phyloP scores from a whole-genome alignment of 768 basidiomycete genomes.

The Leccinum variicolor region DNA sequence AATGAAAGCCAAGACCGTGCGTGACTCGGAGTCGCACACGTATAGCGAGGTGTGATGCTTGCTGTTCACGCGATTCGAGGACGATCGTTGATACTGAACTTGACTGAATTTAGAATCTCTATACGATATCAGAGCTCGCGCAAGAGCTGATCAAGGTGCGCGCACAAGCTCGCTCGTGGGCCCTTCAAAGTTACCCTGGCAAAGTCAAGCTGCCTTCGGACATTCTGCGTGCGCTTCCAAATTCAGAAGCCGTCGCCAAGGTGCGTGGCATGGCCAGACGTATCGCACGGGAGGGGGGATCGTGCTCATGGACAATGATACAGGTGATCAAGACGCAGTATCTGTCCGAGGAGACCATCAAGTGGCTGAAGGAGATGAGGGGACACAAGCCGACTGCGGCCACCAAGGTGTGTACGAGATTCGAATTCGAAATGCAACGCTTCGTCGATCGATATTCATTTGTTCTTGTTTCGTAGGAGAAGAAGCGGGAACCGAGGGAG shows the following conservation, averaged over 20 bases:
- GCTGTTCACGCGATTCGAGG: neutral
- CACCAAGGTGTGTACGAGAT: slow-evolving; percentile 25
- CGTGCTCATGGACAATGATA: neutral
- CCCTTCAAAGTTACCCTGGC: slow-evolving; percentile 73
- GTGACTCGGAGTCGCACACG: slow-evolving; percentile 66
- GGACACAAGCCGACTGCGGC: slow-evolving; percentile 34
- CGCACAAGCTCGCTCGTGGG: slow-evolving; percentile 66
- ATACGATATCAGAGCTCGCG: slow-evolving; percentile 82
- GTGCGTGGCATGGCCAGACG: slow-evolving; percentile 31
- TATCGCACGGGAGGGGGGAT: neutral
- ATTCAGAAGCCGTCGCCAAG: slow-evolving; percentile 60
- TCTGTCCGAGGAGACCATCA: slow-evolving; percentile 55
- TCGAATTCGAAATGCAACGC: neutral
- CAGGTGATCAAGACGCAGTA: slow-evolving; percentile 70
- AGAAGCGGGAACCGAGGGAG: slow-evolving; percentile 35
- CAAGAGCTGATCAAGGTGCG: slow-evolving; percentile 79
- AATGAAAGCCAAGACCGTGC: slow-evolving; percentile 79
- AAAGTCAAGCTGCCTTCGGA: slow-evolving; percentile 78
- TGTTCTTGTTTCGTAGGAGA: slow-evolving; percentile 31
- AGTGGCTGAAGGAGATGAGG: slow-evolving; percentile 53
- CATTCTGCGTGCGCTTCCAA: slow-evolving; percentile 72
- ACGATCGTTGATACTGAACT: neutral
- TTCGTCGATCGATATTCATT: slow-evolving; percentile 7
- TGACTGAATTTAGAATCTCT: slow-evolving; percentile 63
- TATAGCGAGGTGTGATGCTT: slow-evolving; percentile 59